These are phyloP conservation scores for Boletus huronensis DNA, from an alignment of 768 basidiomycete species.

Conservation along the genomic window DNA sequence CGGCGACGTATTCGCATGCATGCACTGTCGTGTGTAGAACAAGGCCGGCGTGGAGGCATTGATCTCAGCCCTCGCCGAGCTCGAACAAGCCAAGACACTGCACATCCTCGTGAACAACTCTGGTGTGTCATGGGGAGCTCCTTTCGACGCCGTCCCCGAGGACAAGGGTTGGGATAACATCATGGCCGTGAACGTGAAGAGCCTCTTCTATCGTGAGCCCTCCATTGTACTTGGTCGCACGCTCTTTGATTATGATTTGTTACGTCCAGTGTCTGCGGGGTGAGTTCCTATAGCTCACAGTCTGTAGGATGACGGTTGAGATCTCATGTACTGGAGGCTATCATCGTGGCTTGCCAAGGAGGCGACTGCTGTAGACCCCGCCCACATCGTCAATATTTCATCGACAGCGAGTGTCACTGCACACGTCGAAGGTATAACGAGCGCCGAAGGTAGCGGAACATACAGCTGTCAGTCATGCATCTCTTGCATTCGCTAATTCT, in stretches of 20 bases:
- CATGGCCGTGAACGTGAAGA: slow-evolving; percentile 82
- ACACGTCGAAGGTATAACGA: slow-evolving; percentile 44
- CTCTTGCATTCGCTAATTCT: not conserved
- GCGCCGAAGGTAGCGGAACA: slow-evolving; percentile 56
- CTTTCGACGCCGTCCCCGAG: slow-evolving; percentile 69
- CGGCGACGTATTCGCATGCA: not conserved
- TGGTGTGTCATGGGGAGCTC: slow-evolving; percentile 75
- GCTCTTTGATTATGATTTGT: not conserved
- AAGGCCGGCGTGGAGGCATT: slow-evolving; percentile 79
- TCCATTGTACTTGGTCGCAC: not conserved
- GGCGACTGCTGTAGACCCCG: slow-evolving; percentile 60
- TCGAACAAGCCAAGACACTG: slow-evolving; percentile 55
- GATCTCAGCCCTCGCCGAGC: slow-evolving; percentile 61
- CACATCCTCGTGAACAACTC: slow-evolving; percentile 86
- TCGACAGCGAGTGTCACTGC: slow-evolving; percentile 61
- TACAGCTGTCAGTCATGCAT: slow-evolving; percentile 70
- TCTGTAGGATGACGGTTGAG: not conserved
- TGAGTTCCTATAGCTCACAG: slow-evolving; percentile 14
- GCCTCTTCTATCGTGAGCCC: slow-evolving; percentile 70
- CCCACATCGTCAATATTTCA: slow-evolving; percentile 79
- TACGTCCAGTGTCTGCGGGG: slow-evolving; percentile 42
- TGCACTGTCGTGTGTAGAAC: slow-evolving; percentile 39
- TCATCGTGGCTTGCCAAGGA: slow-evolving; percentile 62
- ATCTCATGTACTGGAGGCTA: slow-evolving; percentile 8
- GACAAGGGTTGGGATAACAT: slow-evolving; percentile 85